Base-by-base conservation (phyloP, 345 rosid species). In the Gossypium ekmanianum region DNA sequence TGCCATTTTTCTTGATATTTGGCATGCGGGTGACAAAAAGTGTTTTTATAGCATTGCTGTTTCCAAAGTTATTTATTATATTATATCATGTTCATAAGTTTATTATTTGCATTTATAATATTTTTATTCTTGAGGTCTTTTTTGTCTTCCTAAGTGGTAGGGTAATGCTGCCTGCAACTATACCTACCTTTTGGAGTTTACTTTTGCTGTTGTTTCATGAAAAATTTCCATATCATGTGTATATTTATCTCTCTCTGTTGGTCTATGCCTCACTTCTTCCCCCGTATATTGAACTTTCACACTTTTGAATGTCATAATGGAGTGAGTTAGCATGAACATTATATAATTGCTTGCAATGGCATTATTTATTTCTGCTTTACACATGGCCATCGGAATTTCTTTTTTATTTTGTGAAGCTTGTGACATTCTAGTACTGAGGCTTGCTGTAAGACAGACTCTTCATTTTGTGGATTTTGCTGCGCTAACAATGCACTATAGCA, bases 1-100 rank as follows among this genome's bases (percentile, higher is more conserved):
- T 71, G 61, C 45, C 61, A 57, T 59, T 78, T 77, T 73, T 29
- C 47, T 76, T 80, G 61, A 55, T 68, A n/a, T 65, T 58, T 50
- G 47, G 75, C 13, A 48, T 43, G 20, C 27, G 27, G 57, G 57
- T 2, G 12, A 24, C 41, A 17, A 52, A n/a, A 70, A 10, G 3
- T 26, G 6, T 44, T 50, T 18, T 56, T 43, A 13, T 71, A 71
- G 45, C 45, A 51, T 29, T 11, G 11, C 61, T 20, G 29, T 7
- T 20, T 7, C 2, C 22, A 11, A 67, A 67, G 7, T 67, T 67
- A 45, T 67, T 41, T 67, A 67, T 45, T 67, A 11, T 22, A 11
- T 4, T 45, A 20, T 67, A 27, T 16, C 7, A 22, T 45, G 26
- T 67, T 67, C 3, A 67, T 11, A 44, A 20, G 18, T 56, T 20